Evolutionary conservation across 345 rosid species (phyloP).

Genomic region (Eucalyptus leucophloia): DNA sequence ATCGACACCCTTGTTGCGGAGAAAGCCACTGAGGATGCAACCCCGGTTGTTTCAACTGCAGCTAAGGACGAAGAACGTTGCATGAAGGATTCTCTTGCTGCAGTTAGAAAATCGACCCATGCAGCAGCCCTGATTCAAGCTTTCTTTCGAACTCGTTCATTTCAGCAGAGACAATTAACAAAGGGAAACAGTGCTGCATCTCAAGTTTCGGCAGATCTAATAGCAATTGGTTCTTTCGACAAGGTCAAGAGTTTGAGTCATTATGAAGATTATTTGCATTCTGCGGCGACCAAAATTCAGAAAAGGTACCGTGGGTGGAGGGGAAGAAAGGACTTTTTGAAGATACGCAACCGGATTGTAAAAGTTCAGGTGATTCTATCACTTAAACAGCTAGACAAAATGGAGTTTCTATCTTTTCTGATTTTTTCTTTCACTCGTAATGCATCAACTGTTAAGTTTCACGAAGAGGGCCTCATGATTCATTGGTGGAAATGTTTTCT

Average conservation of each 20-base stretch:
- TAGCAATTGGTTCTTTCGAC: slow-evolving; percentile 31
- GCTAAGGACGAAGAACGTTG: slow-evolving; percentile 17
- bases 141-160: slow-evolving; percentile 28
- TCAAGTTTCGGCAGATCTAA: slow-evolving; percentile 25
- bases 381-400: not conserved
- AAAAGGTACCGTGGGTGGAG: slow-evolving; percentile 60
- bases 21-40: slow-evolving; percentile 4
- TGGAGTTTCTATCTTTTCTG: not conserved
- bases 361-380: slow-evolving; percentile 40
- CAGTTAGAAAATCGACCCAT: slow-evolving; percentile 44
- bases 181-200: slow-evolving; percentile 4
- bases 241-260: slow-evolving; percentile 18
- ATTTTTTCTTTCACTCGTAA: not conserved
- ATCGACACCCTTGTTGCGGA: slow-evolving; percentile 3
- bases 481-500: not conserved
- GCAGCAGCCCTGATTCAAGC: slow-evolving; percentile 57
- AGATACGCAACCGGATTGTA: slow-evolving; percentile 38
- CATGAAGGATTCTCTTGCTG: slow-evolving; percentile 51
- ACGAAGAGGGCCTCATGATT: not conserved
- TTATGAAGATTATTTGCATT: slow-evolving; percentile 51
- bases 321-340: slow-evolving; percentile 45
- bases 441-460: not conserved
- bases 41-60: not conserved
- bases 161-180: slow-evolving; percentile 21
- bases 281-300: slow-evolving; percentile 50